These are phyloP conservation scores for Cryptococcus sp. DNA, from an alignment of 1,284 basidiomycete genomes.

Conservation along the genomic window DNA sequence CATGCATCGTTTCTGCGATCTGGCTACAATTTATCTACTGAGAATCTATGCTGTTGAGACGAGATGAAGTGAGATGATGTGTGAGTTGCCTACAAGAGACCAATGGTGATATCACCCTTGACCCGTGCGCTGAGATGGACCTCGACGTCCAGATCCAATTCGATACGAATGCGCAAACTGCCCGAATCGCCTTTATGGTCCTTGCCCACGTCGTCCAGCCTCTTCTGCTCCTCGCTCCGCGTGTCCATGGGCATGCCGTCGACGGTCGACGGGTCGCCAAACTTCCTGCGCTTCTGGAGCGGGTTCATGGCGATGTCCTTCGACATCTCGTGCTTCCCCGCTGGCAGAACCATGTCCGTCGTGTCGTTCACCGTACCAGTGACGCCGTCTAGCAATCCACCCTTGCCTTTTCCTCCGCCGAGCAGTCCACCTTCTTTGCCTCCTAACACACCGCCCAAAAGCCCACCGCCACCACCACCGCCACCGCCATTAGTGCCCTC, in stretches of 20 bases:
- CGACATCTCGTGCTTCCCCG: background rate
- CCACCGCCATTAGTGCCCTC: no score
- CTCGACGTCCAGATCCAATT: constrained; percentile 25
- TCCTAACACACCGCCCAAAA: no score
- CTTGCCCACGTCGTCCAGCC: constrained; percentile 9
- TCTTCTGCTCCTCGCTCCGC: constrained; percentile 1
- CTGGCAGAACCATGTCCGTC: background rate
- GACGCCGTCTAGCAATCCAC: background rate
- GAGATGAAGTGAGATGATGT: no score
- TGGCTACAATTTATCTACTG: no score
- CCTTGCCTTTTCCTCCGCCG: no score
- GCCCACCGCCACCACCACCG: no score
- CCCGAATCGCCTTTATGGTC: constrained; percentile 12
- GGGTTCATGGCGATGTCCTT: constrained; percentile 13
- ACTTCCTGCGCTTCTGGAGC: constrained; percentile 11
- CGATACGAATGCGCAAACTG: constrained; percentile 22
- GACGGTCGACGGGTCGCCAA: constrained; percentile 3
- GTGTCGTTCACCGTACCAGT: background rate
- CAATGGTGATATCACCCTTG: constrained; percentile 28
- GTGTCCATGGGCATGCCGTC: constrained; percentile 8
- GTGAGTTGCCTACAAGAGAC: constrained; percentile 13
- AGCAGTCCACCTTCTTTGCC: background rate
- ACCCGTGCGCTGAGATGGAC: constrained; percentile 23
- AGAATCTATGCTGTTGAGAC: no score
- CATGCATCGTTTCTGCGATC: no score